Evolutionary conservation across 2,329 filamentous ascomycete genomes (phyloP), one percentile per base, ranked within the genome.

Genomic region (Basipetospora chlamydospora): DNA sequence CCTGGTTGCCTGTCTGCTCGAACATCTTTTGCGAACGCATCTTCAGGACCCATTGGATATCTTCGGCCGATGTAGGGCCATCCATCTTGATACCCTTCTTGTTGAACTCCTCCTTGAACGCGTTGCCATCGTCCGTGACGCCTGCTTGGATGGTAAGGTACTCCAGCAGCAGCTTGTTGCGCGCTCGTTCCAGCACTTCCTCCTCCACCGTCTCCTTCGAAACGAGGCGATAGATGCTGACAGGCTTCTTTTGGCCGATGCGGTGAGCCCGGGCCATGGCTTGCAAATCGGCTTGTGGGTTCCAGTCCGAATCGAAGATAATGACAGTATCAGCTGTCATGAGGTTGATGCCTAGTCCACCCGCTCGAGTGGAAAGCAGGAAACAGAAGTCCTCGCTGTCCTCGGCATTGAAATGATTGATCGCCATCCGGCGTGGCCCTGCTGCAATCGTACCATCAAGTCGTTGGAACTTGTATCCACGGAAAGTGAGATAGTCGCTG

Each of bases 21-120:
- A 98, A 98, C 80, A 98, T 93, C 58, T 90, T 94, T 53, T 95
- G 90, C n/a, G 90, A 93, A 47, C 90, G 81, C 59, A 88, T 86
- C 63, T 96, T 96, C 51, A 98, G 71, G 41, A 98, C 93, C 56
- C 83, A 82, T 43, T 90, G 93, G 45, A 96, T 96, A 51, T 95
- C 90, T 45, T 94, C 88, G 1, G 84, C 84, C 3, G 85, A 92
- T 41, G 79, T 88, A 6, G 88, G 87, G 47, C 93, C 87, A 38
- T 80, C 79, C 25, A 68, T 75, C 67, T 63, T 80, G 59, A 63
- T 61, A 57, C 75, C 75, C 56, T 86, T 81, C 57, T 87, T 84
- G 48, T 79, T 79, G 46, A 85, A 77, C 49, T 94, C 75, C 47
- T 77, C 73, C 33, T 71, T 67, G 43, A 79, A 66, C 13, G 86